Percentiles rank a stretch among this genome's conserved stretches.
phyloP scores from a whole-genome alignment of 1,284 basidiomycete species.

The Limonomyces culmigenus region DNA sequence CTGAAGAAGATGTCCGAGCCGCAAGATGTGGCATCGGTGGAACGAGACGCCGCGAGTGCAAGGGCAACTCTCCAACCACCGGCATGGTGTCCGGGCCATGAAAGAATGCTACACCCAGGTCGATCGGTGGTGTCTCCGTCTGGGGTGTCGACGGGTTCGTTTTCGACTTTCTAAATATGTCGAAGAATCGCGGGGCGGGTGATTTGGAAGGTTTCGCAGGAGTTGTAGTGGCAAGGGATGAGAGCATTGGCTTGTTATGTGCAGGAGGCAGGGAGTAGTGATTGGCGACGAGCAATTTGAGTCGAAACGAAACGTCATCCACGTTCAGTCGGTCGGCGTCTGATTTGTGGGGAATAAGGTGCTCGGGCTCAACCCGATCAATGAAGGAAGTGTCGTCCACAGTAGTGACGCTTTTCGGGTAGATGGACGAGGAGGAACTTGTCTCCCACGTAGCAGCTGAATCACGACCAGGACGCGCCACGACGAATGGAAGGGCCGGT shows the following conservation, averaged over 20 bases:
- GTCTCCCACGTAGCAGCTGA: slow-evolving; percentile 25
- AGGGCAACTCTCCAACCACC: slow-evolving; percentile 18
- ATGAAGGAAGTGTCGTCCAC: no score
- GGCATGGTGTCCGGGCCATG: slow-evolving; percentile 44
- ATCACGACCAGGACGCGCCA: slow-evolving; percentile 10
- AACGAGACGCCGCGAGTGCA: slow-evolving; percentile 2
- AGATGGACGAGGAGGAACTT: slow-evolving; percentile 51
- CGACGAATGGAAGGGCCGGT: slow-evolving; percentile 12
- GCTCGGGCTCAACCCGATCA: slow-evolving; percentile 34
- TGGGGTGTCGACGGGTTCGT: slow-evolving; percentile 30
- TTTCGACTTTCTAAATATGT: slow-evolving; percentile 46
- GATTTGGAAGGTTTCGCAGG: slow-evolving; percentile 16
- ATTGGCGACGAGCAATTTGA: slow-evolving; percentile 65
- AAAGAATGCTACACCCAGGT: no score
- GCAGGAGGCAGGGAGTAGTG: slow-evolving; percentile 74
- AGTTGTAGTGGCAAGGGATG: slow-evolving; percentile 33
- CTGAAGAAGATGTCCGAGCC: slow-evolving; percentile 12
- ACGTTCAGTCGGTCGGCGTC: slow-evolving; percentile 40
- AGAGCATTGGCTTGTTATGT: slow-evolving; percentile 56
- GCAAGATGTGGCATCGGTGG: slow-evolving; percentile 8
- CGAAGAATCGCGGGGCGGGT: slow-evolving; percentile 52
- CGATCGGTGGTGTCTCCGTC: slow-evolving; percentile 14
- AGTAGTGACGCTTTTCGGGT: no score
- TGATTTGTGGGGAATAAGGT: slow-evolving; percentile 26
- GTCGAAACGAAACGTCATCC: slow-evolving; percentile 69